Evolutionary conservation across 352 stramenopile species (phyloP).

Genomic region (Peronospora destructor): DNA sequence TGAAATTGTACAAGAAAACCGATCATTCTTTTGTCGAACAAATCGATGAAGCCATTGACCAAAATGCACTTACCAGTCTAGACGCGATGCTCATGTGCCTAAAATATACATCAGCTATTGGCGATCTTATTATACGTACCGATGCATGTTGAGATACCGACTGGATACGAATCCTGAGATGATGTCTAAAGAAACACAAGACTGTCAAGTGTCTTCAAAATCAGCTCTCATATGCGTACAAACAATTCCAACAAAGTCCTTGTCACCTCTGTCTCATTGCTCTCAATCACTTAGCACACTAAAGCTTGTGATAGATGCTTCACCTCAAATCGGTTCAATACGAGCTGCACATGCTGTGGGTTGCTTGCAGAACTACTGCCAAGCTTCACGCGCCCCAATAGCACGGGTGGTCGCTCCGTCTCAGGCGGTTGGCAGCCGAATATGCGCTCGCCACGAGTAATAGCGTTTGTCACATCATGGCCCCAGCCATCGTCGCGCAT

Average conservation of each 20-base stretch:
- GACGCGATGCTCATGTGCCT: too few species aligned
- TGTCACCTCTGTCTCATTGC: background rate
- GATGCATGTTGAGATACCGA: too few species aligned
- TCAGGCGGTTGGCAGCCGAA: conserved; percentile 73
- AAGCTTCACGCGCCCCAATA: conserved; percentile 56
- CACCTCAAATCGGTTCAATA: conserved; percentile 44
- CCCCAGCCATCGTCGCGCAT: conserved; percentile 51
- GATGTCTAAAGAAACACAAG: too few species aligned
- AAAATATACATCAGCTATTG: too few species aligned
- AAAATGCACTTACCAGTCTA: too few species aligned
- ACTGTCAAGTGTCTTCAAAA: conserved; percentile 1
- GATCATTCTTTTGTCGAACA: too few species aligned
- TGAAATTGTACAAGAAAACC: too few species aligned
- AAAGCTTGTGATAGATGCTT: conserved; percentile 38
- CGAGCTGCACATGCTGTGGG: conserved; percentile 26
- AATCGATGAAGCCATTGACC: too few species aligned
- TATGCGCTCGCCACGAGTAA: conserved; percentile 50
- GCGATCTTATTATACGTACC: too few species aligned
- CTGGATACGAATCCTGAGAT: too few species aligned
- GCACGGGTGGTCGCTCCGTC: conserved; percentile 57
- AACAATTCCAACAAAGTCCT: conserved; percentile 1
- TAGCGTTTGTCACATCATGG: conserved; percentile 50
- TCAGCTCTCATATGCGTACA: conserved; percentile 14
- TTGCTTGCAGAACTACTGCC: conserved; percentile 2
- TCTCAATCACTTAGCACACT: conserved; percentile 25